Conservation (phyloP, 352 stramenopile genomes). For the Globisporangium sylvaticum region DNA sequence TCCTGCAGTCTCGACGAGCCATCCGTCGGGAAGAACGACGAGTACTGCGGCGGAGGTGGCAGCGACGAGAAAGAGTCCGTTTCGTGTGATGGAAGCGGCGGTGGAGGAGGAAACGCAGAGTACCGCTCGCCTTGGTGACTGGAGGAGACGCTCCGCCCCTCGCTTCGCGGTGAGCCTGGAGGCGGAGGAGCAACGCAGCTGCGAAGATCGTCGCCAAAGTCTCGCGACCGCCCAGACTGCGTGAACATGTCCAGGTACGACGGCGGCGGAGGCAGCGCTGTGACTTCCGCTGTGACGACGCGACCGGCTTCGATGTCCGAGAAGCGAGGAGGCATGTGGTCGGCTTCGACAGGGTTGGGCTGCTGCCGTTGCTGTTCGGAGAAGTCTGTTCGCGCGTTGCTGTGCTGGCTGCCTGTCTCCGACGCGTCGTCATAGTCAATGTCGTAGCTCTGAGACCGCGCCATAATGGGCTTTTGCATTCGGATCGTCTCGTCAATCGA, state of each 20-base stretch:
- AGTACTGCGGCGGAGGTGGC: constrained; percentile 23
- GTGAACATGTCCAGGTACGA: constrained; percentile 40
- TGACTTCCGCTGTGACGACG: constrained; percentile 22
- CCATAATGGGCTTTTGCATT: constrained; percentile 16
- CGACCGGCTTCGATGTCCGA: constrained; percentile 38
- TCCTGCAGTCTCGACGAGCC: constrained; percentile 38
- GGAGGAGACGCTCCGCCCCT: constrained; percentile 19
- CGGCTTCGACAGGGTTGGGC: background rate
- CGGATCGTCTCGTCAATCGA: constrained; percentile 9
- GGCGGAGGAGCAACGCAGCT: constrained; percentile 2
- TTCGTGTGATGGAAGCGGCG: background rate
- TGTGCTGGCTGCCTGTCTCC: constrained; percentile 16
- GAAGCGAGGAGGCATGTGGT: constrained; percentile 25
- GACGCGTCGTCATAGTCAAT: constrained; percentile 14
- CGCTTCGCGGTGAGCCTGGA: constrained; percentile 17
- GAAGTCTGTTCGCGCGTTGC: constrained; percentile 7
- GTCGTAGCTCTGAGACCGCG: constrained; percentile 23
- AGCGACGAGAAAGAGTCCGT: constrained; percentile 12
- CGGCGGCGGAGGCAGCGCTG: constrained; percentile 28
- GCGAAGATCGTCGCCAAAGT: constrained; percentile 6
- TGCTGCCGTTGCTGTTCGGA: background rate
- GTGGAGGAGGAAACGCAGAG: background rate
- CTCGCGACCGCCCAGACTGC: constrained; percentile 19
- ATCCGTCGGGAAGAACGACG: constrained; percentile 11
- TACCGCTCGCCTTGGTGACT: background rate